phyloP scores from a whole-genome alignment of 768 basidiomycete species.

The Mycena sanguinolenta region DNA sequence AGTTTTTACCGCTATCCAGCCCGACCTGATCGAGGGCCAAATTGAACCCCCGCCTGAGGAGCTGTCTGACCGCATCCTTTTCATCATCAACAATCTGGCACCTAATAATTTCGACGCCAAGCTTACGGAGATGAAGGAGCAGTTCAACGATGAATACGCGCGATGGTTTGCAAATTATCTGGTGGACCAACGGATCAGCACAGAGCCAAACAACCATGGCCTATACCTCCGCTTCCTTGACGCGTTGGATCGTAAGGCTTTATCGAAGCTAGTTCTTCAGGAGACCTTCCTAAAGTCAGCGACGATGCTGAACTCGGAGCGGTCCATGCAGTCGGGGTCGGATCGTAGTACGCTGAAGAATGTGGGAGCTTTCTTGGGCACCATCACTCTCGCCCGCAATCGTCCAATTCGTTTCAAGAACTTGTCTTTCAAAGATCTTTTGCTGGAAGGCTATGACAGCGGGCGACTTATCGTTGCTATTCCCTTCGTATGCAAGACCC shows the following conservation, averaged over 20 bases:
- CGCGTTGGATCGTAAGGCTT: slow-evolving; percentile 73
- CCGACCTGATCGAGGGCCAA: slow-evolving; percentile 74
- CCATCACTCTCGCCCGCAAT: slow-evolving; percentile 92
- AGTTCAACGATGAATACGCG: slow-evolving; percentile 87
- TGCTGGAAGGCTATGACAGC: slow-evolving; percentile 94
- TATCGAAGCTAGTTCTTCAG: slow-evolving; percentile 88
- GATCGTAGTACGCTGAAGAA: slow-evolving; percentile 94
- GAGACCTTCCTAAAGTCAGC: slow-evolving; percentile 94
- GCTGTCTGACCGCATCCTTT: slow-evolving; percentile 92
- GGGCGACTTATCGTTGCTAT: slow-evolving; percentile 94
- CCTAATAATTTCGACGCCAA: slow-evolving; percentile 94
- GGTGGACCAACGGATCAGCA: slow-evolving; percentile 94
- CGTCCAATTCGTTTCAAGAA: slow-evolving; percentile 94
- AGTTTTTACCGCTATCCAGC: slow-evolving; percentile 84
- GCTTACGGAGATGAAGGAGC: slow-evolving; percentile 84
- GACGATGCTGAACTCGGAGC: slow-evolving; percentile 89
- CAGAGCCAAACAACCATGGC: slow-evolving; percentile 96
- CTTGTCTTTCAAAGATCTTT: slow-evolving; percentile 96
- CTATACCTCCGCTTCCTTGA: slow-evolving; percentile 96
- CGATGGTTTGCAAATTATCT: slow-evolving; percentile 99
- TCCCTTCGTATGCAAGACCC: slow-evolving; percentile 97
- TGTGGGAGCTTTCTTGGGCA: slow-evolving; percentile 94
- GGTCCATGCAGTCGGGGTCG: slow-evolving; percentile 85
- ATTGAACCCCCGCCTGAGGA: slow-evolving; percentile 85
- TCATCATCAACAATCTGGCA: slow-evolving; percentile 98